Evolutionary conservation across 1,284 basidiomycete genomes (phyloP).

Genomic region (Caloboletus firmus): DNA sequence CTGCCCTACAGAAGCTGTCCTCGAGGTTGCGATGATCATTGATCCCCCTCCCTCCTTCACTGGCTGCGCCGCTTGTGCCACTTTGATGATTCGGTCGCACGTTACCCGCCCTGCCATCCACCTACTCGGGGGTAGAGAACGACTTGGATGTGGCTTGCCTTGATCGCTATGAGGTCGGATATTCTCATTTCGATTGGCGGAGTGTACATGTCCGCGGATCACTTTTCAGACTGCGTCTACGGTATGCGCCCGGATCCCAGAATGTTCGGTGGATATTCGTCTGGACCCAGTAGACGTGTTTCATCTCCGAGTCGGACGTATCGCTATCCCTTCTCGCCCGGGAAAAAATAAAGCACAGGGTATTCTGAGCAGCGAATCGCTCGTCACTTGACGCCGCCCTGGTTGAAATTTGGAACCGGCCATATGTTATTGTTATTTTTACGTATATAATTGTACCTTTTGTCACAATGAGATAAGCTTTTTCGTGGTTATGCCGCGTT

Average conservation of each 20-base stretch:
- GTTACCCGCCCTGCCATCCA: not conserved
- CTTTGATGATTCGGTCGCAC: not conserved
- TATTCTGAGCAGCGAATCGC: too few relatives aligned
- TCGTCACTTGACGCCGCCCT: not conserved
- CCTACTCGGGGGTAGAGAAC: not conserved
- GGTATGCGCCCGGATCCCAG: not conserved
- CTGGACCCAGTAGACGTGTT: not conserved
- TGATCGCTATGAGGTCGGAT: not conserved
- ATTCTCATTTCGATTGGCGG: slow-evolving; percentile 1
- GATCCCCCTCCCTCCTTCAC: not conserved
- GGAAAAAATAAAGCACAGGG: not conserved
- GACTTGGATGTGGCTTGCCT: not conserved
- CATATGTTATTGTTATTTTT: slow-evolving; percentile 1
- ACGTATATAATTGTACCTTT: slow-evolving; percentile 3
- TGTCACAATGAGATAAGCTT: slow-evolving; percentile 28
- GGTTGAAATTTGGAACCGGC: not conserved
- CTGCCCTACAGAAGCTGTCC: not conserved
- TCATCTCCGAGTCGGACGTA: slow-evolving; percentile 1
- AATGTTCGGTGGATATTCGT: not conserved
- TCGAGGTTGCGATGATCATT: not conserved
- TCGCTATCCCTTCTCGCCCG: not conserved
- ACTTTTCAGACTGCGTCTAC: not conserved
- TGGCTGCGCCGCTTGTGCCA: not conserved
- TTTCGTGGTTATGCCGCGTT: slow-evolving; percentile 9
- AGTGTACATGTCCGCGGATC: slow-evolving; percentile 3